Base-by-base conservation (phyloP, 345 rosid species). In the Hypericum perforatum region DNA sequence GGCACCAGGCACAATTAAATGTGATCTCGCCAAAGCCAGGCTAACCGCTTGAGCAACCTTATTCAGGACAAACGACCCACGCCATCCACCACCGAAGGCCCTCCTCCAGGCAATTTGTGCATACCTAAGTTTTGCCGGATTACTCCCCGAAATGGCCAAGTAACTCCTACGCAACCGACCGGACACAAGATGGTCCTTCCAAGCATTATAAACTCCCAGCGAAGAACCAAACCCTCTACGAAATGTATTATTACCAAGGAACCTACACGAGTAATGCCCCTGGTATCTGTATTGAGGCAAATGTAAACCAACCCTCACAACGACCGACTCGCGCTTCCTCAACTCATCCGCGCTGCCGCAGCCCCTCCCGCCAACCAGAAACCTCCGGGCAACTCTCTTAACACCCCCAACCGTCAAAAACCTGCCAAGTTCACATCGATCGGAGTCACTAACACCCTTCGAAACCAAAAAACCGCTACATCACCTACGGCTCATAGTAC, bases 31-130 rank as follows among this genome's bases (percentile, higher is more conserved):
- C 65, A 66, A 36, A 43, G 71, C 61, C 41, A 66, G 16, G 41
- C 58, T 66, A 8, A 55, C 44, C 15, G 66, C 62, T 43, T 57
- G 32, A 10, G 71, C 60, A 36, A 51, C 44, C 16, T 37, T 66
- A 45, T 29, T 60, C 22, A 66, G 8, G 7, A 36, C 50, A 39
- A 52, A 39, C 57, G 46, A 3, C 32, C 14, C 29, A 48, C 43
- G 45, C 38, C 40, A 38, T 16, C 1, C 52, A 3, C 32, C 14
- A 14, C 45, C 42, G 32, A 52, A 61, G 29, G 61, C 43, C 65
- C 62, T 66, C 43, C 41, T 63, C 59, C 64, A 69, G n/a, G 63
- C 49, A 44, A 55, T 43, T 51, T 51, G 59, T 9, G 44, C 52
- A 52, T 54, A 56, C 37, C 59, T 32, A 8, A 64, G 45, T 4